Conservation (phyloP, 176 grass and related monocot genomes). For the Oropetium thomaeum region DNA sequence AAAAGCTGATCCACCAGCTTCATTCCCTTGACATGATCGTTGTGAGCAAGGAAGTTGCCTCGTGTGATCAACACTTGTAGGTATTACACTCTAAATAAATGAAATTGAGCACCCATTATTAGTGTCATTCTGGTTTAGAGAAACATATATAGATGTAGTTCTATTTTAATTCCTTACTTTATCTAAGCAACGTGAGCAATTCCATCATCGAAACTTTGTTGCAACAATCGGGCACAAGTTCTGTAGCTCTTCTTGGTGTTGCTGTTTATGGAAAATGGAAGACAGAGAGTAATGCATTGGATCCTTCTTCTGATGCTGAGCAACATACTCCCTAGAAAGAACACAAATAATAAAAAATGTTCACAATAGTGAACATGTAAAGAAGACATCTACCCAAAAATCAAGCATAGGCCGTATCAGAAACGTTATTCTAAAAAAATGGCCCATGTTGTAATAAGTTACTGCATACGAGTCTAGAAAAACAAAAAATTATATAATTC, state of each 20-base stretch:
- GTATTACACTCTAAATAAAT: slow-evolving; percentile 44
- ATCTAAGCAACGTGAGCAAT: slow-evolving; percentile 58
- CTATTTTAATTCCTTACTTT: slow-evolving; percentile 20
- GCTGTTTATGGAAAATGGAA: slow-evolving; percentile 34
- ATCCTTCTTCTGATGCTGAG: slow-evolving; percentile 45
- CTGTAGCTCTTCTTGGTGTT: slow-evolving; percentile 8
- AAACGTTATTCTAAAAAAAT: slow-evolving; percentile 13
- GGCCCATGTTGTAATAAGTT: too few species aligned
- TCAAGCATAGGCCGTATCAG: neutral
- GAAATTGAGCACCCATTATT: slow-evolving; percentile 49
- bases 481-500: neutral
- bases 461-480: neutral
- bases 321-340: slow-evolving; percentile 57
- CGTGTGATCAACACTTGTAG: slow-evolving; percentile 24
- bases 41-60: slow-evolving; percentile 34
- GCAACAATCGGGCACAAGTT: slow-evolving; percentile 21
- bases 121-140: slow-evolving; percentile 23
- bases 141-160: slow-evolving; percentile 23
- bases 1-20: slow-evolving; percentile 16
- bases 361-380: neutral
- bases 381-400: too few species aligned
- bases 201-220: slow-evolving; percentile 56
- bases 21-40: slow-evolving; percentile 36
- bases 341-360: slow-evolving; percentile 30
- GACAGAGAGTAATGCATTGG: slow-evolving; percentile 46